Percentiles rank a stretch among this genome's conserved stretches.
These are phyloP conservation scores for Clohesyomyces aquaticus DNA, from an alignment of 495 filamentous ascomycete genomes.

Conservation along the genomic window DNA sequence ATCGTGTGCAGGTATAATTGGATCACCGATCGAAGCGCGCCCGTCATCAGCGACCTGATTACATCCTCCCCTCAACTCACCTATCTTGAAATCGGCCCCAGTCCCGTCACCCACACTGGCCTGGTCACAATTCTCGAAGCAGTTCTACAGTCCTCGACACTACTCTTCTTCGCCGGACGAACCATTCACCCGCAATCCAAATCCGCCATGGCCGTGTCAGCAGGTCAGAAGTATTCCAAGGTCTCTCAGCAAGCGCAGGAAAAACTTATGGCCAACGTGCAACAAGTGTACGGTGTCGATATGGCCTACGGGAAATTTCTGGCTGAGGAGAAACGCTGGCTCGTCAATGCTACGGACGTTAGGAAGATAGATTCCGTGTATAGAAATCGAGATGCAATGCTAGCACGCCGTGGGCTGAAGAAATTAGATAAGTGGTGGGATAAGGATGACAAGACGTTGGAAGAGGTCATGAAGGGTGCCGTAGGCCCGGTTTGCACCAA, in stretches of 20 bases:
- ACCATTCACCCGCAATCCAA: constrained; percentile 25
- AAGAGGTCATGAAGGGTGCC: constrained; percentile 28
- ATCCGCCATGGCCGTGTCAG: constrained; percentile 11
- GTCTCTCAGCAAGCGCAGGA: constrained; percentile 19
- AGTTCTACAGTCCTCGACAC: constrained; percentile 7
- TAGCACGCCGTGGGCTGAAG: constrained; percentile 45
- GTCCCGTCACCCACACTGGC: constrained; percentile 22
- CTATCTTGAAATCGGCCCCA: constrained; percentile 28
- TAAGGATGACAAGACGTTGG: constrained; percentile 36
- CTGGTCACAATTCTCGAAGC: constrained; percentile 17
- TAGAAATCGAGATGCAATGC: constrained; percentile 48
- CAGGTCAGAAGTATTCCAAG: constrained; percentile 23
- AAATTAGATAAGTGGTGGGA: constrained; percentile 45
- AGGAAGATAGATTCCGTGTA: constrained; percentile 51
- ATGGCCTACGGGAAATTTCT: constrained; percentile 41
- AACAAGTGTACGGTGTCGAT: constrained; percentile 29
- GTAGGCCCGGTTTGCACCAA: constrained; percentile 26
- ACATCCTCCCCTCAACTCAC: constrained; percentile 1
- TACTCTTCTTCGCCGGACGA: constrained; percentile 33
- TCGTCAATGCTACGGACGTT: constrained; percentile 47
- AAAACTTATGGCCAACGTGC: constrained; percentile 39
- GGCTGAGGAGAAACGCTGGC: constrained; percentile 44
- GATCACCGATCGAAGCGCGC: constrained; percentile 25
- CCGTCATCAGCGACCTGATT: constrained; percentile 22
- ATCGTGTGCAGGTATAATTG: constrained; percentile 34